Evolutionary conservation across 2,329 filamentous ascomycete genomes (phyloP).

Genomic region (Colletotrichum musae): DNA sequence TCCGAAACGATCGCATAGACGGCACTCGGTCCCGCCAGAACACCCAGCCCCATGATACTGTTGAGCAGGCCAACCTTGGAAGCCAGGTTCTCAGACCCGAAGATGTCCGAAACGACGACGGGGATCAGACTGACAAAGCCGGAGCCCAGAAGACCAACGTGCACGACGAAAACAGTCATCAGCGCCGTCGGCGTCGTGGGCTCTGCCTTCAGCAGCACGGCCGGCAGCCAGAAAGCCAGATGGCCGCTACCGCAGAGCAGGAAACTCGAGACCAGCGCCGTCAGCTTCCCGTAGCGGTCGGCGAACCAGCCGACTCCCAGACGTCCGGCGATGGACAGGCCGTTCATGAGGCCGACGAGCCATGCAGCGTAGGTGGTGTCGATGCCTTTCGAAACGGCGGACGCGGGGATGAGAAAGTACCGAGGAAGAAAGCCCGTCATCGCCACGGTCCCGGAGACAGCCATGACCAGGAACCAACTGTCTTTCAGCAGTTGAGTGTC

Average conservation of each 20-base stretch:
- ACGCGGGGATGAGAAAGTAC: too few species aligned
- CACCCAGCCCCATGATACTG: constrained; percentile 26
- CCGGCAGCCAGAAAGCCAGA: constrained; percentile 8
- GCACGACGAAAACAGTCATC: constrained; percentile 13
- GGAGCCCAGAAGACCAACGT: not conserved
- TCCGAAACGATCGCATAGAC: constrained; percentile 40
- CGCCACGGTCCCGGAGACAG: too few species aligned
- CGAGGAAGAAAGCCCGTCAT: too few species aligned
- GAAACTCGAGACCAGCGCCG: constrained; percentile 12
- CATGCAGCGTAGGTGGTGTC: too few species aligned
- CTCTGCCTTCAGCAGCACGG: not conserved
- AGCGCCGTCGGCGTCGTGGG: not conserved
- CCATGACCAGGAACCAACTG: too few species aligned
- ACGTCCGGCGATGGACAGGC: constrained; percentile 3
- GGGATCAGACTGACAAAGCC: constrained; percentile 12
- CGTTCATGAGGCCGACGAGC: too few species aligned
- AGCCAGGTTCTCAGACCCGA: not conserved
- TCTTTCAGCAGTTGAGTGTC: too few species aligned
- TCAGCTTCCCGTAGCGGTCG: constrained; percentile 10
- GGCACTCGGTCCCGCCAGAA: constrained; percentile 10
- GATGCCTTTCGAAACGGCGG: too few species aligned
- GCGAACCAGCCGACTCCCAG: constrained; percentile 1
- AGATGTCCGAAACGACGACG: not conserved
- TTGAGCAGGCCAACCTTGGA: constrained; percentile 21
- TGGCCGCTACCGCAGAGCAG: constrained; percentile 2